Percentiles rank a stretch among this genome's conserved stretches.
These are phyloP conservation scores for Stipa capillata DNA, from an alignment of 176 grass and related monocot species.

Conservation along the genomic window DNA sequence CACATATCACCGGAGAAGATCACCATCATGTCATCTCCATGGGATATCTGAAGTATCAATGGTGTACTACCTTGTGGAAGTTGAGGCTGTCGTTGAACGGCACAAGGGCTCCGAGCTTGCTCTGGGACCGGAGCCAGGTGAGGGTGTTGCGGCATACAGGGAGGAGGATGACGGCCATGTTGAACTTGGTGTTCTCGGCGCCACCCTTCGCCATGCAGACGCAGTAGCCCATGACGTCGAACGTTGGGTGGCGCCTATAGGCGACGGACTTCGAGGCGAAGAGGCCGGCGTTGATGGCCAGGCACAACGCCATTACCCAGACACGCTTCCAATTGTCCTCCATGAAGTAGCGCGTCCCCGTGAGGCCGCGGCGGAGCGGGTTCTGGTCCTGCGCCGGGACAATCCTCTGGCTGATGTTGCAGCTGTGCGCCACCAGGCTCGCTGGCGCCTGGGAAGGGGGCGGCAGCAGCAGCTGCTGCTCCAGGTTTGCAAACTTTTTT, in stretches of 20 bases:
- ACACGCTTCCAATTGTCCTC: conserved; percentile 98
- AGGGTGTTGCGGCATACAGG: conserved; percentile 67
- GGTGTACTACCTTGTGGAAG: conserved; percentile 57
- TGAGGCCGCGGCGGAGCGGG: conserved; percentile 34
- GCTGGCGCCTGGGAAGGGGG: conserved; percentile 25
- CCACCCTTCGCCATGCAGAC: conserved; percentile 63
- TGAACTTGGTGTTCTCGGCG: conserved; percentile 72
- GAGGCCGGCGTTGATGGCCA: conserved; percentile 54
- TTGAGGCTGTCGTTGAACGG: conserved; percentile 81
- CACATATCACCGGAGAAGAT: background rate
- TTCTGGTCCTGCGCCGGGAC: conserved; percentile 33
- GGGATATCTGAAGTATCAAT: background rate
- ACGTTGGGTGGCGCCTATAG: conserved; percentile 38
- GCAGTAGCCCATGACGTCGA: conserved; percentile 65
- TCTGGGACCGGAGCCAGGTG: conserved; percentile 56
- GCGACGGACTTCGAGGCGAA: conserved; percentile 61
- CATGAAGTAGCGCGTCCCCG: conserved; percentile 48
- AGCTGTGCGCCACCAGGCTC: conserved; percentile 35
- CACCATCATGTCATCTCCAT: background rate
- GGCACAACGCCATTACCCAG: conserved; percentile 79
- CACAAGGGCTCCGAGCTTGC: conserved; percentile 24
- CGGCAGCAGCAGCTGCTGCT: conserved; percentile 60
- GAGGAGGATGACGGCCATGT: conserved; percentile 71
- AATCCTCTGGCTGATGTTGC: conserved; percentile 89
- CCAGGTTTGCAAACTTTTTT: conserved; percentile 61